Percentiles rank a stretch among this genome's conserved stretches.
Evolutionary conservation across 1,139 yeast species (phyloP).

Genomic region (Geotrichum histeridarum): DNA sequence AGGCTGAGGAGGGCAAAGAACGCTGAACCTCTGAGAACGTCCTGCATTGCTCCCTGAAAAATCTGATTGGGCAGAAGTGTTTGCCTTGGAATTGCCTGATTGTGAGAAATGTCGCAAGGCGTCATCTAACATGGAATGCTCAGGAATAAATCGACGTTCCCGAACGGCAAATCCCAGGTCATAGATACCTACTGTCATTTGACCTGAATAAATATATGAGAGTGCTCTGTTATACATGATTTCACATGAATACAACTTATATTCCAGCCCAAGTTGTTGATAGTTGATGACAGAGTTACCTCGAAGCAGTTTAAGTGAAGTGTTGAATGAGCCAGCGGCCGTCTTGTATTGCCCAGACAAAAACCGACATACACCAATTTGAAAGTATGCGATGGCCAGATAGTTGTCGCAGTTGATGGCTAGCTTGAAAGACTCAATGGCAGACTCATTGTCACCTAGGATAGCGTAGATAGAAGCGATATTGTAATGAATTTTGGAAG

Average conservation of each 20-base stretch:
- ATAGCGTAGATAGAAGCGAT: conserved; percentile 22
- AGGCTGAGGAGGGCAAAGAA: conserved; percentile 16
- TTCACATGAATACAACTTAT: conserved; percentile 27
- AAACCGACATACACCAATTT: conserved; percentile 27
- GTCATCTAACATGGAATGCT: conserved; percentile 27
- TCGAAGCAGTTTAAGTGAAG: conserved; percentile 24
- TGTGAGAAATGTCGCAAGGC: conserved; percentile 21
- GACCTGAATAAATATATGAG: conserved; percentile 24
- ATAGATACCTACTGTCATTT: conserved; percentile 22
- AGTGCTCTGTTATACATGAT: conserved; percentile 28
- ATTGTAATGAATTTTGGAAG: conserved; percentile 22
- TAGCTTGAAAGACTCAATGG: conserved; percentile 20
- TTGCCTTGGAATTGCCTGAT: background rate
- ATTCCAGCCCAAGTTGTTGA: conserved; percentile 26
- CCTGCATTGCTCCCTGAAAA: conserved; percentile 11
- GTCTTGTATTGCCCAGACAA: conserved; percentile 23
- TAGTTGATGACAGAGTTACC: conserved; percentile 28
- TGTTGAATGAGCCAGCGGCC: conserved; percentile 27
- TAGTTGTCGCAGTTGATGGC: conserved; percentile 25
- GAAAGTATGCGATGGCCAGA: conserved; percentile 28
- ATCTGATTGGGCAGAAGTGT: background rate
- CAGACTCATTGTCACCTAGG: conserved; percentile 21
- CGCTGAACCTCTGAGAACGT: conserved; percentile 15
- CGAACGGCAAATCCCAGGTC: conserved; percentile 24
- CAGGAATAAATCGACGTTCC: conserved; percentile 23